Evolutionary conservation across 2,329 filamentous ascomycete species (phyloP).

Genomic region (Cercospora sp.): DNA sequence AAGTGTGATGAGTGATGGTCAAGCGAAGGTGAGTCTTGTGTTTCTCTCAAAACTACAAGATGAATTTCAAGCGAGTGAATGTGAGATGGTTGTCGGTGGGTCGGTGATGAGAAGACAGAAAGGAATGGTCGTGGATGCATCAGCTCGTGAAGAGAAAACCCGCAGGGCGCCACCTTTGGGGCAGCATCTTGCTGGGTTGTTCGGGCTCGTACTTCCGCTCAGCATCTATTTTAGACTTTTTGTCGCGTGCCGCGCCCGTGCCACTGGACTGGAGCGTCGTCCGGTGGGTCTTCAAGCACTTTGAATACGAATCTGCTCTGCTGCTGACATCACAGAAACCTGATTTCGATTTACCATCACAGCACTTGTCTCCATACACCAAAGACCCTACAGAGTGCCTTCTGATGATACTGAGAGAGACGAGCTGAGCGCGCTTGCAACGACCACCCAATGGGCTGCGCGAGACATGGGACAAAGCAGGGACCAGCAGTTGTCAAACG

Average conservation of each 20-base stretch:
- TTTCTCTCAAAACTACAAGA: neutral
- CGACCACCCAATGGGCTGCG: neutral
- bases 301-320: neutral
- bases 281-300: neutral
- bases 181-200: neutral
- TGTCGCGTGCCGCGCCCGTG: neutral
- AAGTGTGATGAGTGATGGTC: neutral
- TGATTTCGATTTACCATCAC: neutral
- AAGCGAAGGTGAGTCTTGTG: neutral
- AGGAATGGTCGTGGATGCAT: neutral
- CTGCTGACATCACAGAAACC: neutral
- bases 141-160: neutral
- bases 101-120: neutral
- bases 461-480: neutral
- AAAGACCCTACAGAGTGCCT: neutral
- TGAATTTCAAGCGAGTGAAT: neutral
- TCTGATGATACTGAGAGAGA: neutral
- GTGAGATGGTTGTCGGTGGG: neutral
- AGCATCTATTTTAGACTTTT: neutral
- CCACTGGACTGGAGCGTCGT: neutral
- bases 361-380: neutral
- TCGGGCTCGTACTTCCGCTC: neutral
- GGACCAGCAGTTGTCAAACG: conserved; percentile 4
- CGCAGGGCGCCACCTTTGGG: neutral
- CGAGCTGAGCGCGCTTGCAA: neutral